phyloP scores from a whole-genome alignment of 768 basidiomycete genomes.

The Termitomyces sp. region DNA sequence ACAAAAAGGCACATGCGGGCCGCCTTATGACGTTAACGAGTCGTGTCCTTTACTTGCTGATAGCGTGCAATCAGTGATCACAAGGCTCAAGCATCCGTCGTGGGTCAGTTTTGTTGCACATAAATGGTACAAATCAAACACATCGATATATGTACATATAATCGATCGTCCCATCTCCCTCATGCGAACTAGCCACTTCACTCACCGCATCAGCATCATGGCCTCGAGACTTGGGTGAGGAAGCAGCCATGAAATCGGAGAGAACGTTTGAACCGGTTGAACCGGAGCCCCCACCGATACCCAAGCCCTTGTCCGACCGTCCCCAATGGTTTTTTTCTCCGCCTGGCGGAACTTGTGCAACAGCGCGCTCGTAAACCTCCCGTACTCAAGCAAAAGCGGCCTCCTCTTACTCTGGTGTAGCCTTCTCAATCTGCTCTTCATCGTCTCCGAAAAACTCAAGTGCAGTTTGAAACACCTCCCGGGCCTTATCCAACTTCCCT shows the following conservation, averaged over 20 bases:
- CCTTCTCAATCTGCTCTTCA: conserved; percentile 87
- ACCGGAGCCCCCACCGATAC: conserved; percentile 21
- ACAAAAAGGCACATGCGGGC: no score
- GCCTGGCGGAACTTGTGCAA: conserved; percentile 93
- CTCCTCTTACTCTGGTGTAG: conserved; percentile 65
- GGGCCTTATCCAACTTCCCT: conserved; percentile 64
- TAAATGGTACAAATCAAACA: neutral
- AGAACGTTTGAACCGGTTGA: conserved; percentile 28
- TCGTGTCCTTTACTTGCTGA: no score
- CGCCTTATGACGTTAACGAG: no score
- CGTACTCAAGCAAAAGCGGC: conserved; percentile 63
- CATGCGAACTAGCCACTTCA: conserved; percentile 14
- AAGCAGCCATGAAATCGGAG: conserved; percentile 47
- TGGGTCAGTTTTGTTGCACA: neutral
- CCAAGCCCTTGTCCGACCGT: conserved; percentile 44
- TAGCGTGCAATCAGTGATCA: no score
- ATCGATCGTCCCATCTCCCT: conserved; percentile 9
- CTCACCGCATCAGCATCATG: conserved; percentile 8
- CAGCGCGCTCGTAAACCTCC: conserved; percentile 96
- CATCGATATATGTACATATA: neutral
- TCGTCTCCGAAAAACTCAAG: conserved; percentile 89
- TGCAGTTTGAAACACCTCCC: conserved; percentile 88
- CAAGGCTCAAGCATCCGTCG: neutral
- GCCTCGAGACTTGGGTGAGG: conserved; percentile 14
- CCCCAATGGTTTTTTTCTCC: conserved; percentile 91